Evolutionary conservation across 2,329 filamentous ascomycete species (phyloP).

Genomic region (Penicillium rolfsii): DNA sequence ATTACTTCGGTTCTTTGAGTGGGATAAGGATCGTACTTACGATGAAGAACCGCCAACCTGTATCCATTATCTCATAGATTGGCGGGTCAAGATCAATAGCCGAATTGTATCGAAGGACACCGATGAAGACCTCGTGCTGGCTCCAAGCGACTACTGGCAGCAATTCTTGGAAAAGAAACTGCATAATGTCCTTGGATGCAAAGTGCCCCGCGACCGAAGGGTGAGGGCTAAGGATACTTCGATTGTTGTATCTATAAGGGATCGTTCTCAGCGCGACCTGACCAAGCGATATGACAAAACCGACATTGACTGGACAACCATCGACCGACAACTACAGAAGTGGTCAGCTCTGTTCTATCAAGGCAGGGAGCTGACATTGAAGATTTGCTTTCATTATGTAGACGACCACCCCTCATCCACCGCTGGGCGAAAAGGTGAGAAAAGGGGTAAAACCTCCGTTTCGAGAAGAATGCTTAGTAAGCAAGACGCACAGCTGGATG

Average conservation of each 20-base stretch:
- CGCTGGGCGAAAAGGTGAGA: constrained; percentile 10
- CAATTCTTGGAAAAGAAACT: constrained; percentile 19
- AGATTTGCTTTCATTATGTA: constrained; percentile 13
- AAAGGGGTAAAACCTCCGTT: constrained; percentile 1
- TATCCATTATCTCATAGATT: constrained; percentile 30
- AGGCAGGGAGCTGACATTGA: constrained; percentile 13
- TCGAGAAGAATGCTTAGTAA: constrained; percentile 11
- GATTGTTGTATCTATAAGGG: neutral
- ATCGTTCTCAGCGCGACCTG: constrained; percentile 10
- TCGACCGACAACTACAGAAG: constrained; percentile 14
- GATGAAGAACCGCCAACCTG: constrained; percentile 14
- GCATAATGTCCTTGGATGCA: constrained; percentile 17
- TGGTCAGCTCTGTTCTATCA: constrained; percentile 8
- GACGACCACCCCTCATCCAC: constrained; percentile 1
- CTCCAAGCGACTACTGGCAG: constrained; percentile 12
- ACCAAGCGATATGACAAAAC: constrained; percentile 14
- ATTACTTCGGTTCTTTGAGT: constrained; percentile 11
- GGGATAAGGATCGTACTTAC: constrained; percentile 5
- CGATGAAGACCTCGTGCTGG: constrained; percentile 22
- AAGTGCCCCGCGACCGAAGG: neutral
- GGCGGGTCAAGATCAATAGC: constrained; percentile 29
- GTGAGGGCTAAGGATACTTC: neutral
- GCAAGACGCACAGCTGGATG: constrained; percentile 14
- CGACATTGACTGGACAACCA: constrained; percentile 12
- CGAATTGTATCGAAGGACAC: constrained; percentile 17